phyloP scores from a whole-genome alignment of 140 eudicot genomes.

The Stevia rebaudiana region DNA sequence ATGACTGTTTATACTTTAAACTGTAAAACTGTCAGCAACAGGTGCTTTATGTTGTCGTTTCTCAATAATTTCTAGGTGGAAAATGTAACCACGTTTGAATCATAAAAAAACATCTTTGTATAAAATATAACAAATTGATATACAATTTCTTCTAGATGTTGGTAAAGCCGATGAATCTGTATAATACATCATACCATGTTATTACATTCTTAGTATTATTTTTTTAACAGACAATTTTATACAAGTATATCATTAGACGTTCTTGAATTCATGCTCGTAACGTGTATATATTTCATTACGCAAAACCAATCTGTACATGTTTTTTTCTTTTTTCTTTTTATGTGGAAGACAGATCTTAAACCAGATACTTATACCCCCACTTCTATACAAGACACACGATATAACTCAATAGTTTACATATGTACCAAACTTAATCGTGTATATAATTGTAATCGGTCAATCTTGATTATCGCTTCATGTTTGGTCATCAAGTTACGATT shows the following conservation, averaged over 20 bases:
- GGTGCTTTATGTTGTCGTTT: no score
- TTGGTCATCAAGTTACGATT: conserved; percentile 32
- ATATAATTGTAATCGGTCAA: not conserved
- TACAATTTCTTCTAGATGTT: not conserved
- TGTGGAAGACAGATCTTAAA: conserved; percentile 40
- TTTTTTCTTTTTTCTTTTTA: not conserved
- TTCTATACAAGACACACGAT: conserved; percentile 22
- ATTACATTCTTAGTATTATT: not conserved
- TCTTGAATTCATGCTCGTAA: not conserved
- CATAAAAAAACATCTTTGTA: no score
- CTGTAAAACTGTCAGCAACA: no score
- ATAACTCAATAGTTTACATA: conserved; percentile 18
- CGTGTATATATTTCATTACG: no score
- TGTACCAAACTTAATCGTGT: conserved; percentile 25
- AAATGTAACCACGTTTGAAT: conserved; percentile 9
- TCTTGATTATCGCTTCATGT: conserved; percentile 23
- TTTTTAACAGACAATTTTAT: not conserved
- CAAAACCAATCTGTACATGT: conserved; percentile 32
- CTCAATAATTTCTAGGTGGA: conserved; percentile 2
- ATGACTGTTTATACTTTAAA: no score
- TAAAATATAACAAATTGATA: no score
- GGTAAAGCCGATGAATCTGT: not conserved
- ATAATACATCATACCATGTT: not conserved
- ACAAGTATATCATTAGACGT: not conserved
- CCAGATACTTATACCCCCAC: conserved; percentile 40